These are phyloP conservation scores for Stephania japonica DNA, from an alignment of 164 flowering plant genomes.

Conservation along the genomic window DNA sequence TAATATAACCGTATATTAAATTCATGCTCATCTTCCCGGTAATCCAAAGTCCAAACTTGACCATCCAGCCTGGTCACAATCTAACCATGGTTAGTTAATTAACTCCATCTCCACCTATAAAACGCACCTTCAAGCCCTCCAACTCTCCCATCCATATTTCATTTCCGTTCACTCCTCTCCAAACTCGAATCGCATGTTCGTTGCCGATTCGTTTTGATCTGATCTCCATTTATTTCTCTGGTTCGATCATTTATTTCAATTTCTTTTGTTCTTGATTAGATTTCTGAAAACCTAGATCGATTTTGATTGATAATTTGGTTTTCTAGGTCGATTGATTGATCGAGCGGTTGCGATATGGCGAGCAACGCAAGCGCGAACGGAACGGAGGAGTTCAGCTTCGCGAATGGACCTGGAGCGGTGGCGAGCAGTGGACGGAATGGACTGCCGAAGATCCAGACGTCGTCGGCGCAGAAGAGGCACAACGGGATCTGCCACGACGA, in stretches of 20 bases:
- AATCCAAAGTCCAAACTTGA: not conserved
- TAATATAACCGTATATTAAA: not conserved
- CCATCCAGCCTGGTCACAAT: not conserved
- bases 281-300: too few species aligned
- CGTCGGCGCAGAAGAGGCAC: slow-evolving; percentile 19
- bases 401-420: slow-evolving; percentile 9
- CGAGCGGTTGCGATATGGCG: not conserved
- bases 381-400: slow-evolving; percentile 30
- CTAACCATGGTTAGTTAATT: not conserved
- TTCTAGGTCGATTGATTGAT: not conserved
- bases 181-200: not conserved
- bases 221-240: not conserved
- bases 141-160: not conserved
- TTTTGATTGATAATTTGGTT: too few species aligned
- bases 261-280: too few species aligned
- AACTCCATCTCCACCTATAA: not conserved
- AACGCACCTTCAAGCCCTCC: not conserved
- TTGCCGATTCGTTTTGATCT: too few species aligned
- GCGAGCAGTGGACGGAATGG: slow-evolving; percentile 19
- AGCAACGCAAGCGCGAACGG: slow-evolving; percentile 6
- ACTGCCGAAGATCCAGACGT: slow-evolving; percentile 36
- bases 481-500: slow-evolving; percentile 62
- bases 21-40: not conserved
- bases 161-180: not conserved
- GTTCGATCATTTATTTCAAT: not conserved